phyloP scores from a whole-genome alignment of 1,284 basidiomycete genomes.

The Tetrapyrgos nigripes region DNA sequence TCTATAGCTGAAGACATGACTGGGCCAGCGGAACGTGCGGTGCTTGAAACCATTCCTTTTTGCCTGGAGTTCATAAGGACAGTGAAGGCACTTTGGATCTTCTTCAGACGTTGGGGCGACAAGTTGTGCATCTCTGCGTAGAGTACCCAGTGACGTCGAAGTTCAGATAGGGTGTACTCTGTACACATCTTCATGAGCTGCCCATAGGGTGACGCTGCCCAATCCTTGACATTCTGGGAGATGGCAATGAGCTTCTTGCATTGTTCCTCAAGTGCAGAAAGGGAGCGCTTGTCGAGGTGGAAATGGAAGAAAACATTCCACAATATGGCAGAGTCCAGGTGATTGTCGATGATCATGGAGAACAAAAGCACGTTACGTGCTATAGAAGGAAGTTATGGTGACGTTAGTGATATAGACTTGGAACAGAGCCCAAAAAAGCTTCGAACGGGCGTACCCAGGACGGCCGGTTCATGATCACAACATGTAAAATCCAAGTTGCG shows the following conservation, averaged over 20 bases:
- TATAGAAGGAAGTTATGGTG: conserved; percentile 17
- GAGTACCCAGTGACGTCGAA: conserved; percentile 43
- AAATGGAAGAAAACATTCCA: conserved; percentile 70
- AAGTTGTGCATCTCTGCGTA: conserved; percentile 28
- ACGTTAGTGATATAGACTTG: not conserved
- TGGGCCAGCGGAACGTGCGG: conserved; percentile 43
- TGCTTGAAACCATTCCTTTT: not conserved
- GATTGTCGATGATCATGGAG: conserved; percentile 45
- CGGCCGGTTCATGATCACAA: conserved; percentile 61
- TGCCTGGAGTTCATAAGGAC: conserved; percentile 9
- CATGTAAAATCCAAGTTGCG: conserved; percentile 64
- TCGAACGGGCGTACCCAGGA: conserved; percentile 50
- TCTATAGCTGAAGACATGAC: conserved; percentile 26
- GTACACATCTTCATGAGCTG: conserved; percentile 39
- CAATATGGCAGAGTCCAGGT: conserved; percentile 23
- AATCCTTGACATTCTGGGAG: conserved; percentile 42
- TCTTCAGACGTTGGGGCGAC: conserved; percentile 8
- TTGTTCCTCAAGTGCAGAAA: conserved; percentile 46
- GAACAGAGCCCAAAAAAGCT: not conserved
- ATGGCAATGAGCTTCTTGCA: conserved; percentile 49
- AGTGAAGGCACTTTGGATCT: conserved; percentile 20
- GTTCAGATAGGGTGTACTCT: conserved; percentile 40
- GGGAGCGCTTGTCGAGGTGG: conserved; percentile 49
- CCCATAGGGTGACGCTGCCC: conserved; percentile 43
- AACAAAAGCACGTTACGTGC: conserved; percentile 48